Evolutionary conservation across 2,329 filamentous ascomycete species (phyloP), one percentile per base, ranked within the genome.

Genomic region (Fusarium chlamydosporum): DNA sequence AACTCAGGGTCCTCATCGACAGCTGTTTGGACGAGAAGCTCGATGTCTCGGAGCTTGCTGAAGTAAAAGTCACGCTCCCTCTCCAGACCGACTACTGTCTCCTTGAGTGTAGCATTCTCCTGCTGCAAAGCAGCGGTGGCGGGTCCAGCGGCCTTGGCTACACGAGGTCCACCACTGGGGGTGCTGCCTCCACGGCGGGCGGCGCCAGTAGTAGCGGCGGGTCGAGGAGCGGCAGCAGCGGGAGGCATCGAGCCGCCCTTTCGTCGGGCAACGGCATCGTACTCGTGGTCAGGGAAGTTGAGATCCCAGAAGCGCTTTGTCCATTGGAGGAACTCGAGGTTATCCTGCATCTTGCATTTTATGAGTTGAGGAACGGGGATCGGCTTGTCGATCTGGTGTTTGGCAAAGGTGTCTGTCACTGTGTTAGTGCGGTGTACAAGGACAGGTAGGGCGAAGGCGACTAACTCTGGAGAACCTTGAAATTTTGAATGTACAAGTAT

Each of bases 281-380:
- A 99, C 70, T 98, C 96, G 75, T 96, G 94, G 62, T 96, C 96
- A 9, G 96, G 96, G 82, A 93, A 99, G 85, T 97, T 94, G 79
- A 97, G 93, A 77, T 99, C 96, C 96, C 96, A 99, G 84, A 94
- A 97, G 74, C 88, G 86, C 88, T 99, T 99, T 62, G 91, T 91
- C 92, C 94, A 99, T 83, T 99, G 96, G 65, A 99, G 86, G 80
- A 99, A 99, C 79, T 98, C 96, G 75, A 99, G 92, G 84, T 99
- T 99, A 82, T 99, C 96, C 86, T 99, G 96, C 95, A 99, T 99
- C 86, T 97, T 97, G 86, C 96, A 99, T 82, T 98, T 99, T 75
- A 96, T 89, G 63, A 99, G 89, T 61, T 87, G 85, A 80, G 97
- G 89, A 78, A 98, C 93, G 62, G 93, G 93, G 74, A 99, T 90